A percentile compares a stretch with the other conserved stretches of the same genome.
Evolutionary conservation across 2,329 filamentous ascomycete species (phyloP).

Genomic region (Pseudopithomyces chartarum): DNA sequence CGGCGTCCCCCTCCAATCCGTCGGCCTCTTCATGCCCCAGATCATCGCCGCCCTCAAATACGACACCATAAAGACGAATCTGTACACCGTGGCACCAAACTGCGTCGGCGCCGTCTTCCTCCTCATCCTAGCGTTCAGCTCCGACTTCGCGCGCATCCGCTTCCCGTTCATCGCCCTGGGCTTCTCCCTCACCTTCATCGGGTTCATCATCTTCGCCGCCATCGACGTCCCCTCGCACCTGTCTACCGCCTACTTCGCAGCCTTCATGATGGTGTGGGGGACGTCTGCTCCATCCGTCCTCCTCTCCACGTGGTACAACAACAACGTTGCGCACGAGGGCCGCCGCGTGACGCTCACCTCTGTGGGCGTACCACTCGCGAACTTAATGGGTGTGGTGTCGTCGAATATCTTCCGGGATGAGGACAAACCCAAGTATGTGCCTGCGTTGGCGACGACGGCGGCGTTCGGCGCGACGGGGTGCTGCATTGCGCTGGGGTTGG

Average conservation of each 20-base stretch:
- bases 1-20: constrained; percentile 63
- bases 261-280: constrained; percentile 84
- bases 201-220: constrained; percentile 78
- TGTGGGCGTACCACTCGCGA: constrained; percentile 74
- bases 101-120: constrained; percentile 74
- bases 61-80: constrained; percentile 69
- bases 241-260: constrained; percentile 74
- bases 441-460: constrained; percentile 68
- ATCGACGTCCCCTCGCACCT: constrained; percentile 66
- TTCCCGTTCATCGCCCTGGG: constrained; percentile 77
- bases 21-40: constrained; percentile 63
- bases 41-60: constrained; percentile 61
- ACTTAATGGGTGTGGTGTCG: constrained; percentile 74
- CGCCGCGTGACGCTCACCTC: constrained; percentile 72
- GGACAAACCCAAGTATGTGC: constrained; percentile 69
- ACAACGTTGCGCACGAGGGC: constrained; percentile 80
- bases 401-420: constrained; percentile 70
- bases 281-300: constrained; percentile 76
- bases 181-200: constrained; percentile 74
- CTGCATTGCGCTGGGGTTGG: constrained; percentile 60
- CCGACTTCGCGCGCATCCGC: constrained; percentile 68
- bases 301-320: constrained; percentile 75
- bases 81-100: constrained; percentile 83
- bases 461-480: constrained; percentile 66
- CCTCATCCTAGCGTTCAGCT: constrained; percentile 72